Percentiles rank a stretch among this genome's conserved stretches.
phyloP scores from a whole-genome alignment of 257 asterid species.

The Solanum verrucosum region DNA sequence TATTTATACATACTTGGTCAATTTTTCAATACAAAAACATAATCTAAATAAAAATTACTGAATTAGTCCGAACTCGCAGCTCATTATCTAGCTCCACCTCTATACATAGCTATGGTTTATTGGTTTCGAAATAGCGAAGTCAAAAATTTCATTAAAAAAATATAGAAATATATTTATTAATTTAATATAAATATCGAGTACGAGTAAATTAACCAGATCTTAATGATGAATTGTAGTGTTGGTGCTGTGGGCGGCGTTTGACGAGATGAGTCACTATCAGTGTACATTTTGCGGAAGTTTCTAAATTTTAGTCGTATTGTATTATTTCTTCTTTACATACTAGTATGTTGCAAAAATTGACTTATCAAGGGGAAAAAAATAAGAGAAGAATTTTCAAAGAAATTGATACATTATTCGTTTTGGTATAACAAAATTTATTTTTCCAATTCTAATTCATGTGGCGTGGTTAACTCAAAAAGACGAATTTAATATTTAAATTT shows the following conservation, averaged over 20 bases:
- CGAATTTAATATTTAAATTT: neutral
- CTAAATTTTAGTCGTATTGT: neutral
- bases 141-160: accelerated
- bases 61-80: accelerated
- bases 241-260: neutral
- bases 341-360: neutral
- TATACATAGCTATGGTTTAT: too few species aligned
- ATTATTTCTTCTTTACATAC: neutral
- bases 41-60: too few species aligned
- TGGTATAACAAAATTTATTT: neutral
- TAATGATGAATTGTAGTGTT: neutral
- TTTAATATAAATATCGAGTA: neutral
- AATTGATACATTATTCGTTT: neutral
- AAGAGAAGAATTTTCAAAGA: neutral
- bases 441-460: neutral
- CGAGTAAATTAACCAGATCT: accelerated
- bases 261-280: neutral
- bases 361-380: neutral
- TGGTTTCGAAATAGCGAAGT: too few species aligned
- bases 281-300: neutral
- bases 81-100: neutral
- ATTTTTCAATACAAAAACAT: accelerated
- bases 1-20: too few species aligned
- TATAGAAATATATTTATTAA: neutral
- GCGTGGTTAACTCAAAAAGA: neutral